These are phyloP conservation scores for Ganoderma meredithae DNA, from an alignment of 1,284 basidiomycete species.

Conservation along the genomic window DNA sequence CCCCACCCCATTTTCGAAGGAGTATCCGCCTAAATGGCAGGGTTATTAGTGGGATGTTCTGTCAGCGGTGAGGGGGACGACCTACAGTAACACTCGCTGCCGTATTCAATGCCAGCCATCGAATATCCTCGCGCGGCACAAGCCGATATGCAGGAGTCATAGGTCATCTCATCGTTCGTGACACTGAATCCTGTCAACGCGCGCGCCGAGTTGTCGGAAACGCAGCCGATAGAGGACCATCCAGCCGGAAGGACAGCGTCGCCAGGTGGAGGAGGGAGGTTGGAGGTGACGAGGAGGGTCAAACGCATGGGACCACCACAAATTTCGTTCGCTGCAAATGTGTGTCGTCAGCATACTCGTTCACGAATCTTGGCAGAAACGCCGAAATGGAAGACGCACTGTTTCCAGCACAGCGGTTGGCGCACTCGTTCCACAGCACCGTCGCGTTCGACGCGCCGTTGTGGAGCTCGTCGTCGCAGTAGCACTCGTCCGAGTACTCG, in stretches of 20 bases:
- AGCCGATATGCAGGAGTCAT: conserved; percentile 24
- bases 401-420: conserved; percentile 35
- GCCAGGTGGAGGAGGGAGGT: conserved; percentile 20
- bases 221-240: conserved; percentile 25
- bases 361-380: not conserved
- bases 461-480: conserved; percentile 38
- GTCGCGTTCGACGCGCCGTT: conserved; percentile 36
- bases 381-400: conserved; percentile 23
- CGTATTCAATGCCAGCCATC: conserved; percentile 38
- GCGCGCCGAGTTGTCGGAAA: conserved; percentile 28
- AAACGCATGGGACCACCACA: conserved; percentile 39
- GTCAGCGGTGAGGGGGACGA: not conserved
- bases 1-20: conserved; percentile 30
- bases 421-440: conserved; percentile 36
- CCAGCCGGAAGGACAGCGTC: conserved; percentile 25
- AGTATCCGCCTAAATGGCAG: conserved; percentile 29
- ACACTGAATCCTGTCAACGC: conserved; percentile 30
- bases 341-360: not conserved
- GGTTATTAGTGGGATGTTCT: not conserved
- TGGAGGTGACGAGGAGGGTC: conserved; percentile 33
- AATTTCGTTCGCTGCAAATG: conserved; percentile 34
- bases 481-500: conserved; percentile 40
- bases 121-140: conserved; percentile 34
- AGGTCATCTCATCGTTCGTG: conserved; percentile 27
- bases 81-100: conserved; percentile 39